Conservation (phyloP, 352 stramenopile species). For the Pythium brassicae region DNA sequence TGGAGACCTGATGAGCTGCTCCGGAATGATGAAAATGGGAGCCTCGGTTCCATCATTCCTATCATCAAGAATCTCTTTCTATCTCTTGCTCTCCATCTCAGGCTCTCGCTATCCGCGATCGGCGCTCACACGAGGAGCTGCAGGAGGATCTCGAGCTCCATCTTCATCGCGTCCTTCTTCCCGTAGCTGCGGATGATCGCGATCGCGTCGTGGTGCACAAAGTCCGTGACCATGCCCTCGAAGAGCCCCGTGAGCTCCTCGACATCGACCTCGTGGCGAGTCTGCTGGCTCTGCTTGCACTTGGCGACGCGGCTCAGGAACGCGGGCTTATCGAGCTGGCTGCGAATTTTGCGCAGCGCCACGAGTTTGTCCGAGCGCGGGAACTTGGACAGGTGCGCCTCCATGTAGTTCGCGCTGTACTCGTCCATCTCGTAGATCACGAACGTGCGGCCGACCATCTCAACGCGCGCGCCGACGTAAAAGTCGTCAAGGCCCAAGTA, state of each 20-base stretch:
- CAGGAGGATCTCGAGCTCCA: constrained; percentile 39
- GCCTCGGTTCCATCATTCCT: too few relatives aligned
- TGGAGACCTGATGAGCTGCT: too few relatives aligned
- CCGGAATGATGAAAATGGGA: too few relatives aligned
- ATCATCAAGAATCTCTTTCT: too few relatives aligned
- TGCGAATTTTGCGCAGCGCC: constrained; percentile 56
- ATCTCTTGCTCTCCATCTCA: neutral
- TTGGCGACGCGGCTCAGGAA: constrained; percentile 23
- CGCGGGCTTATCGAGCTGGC: constrained; percentile 28
- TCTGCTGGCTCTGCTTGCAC: constrained; percentile 25
- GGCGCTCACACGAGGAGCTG: constrained; percentile 34
- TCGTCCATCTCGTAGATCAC: constrained; percentile 83
- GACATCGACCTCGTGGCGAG: constrained; percentile 27
- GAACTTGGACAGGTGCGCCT: constrained; percentile 55
- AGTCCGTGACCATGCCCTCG: constrained; percentile 36
- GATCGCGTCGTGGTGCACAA: constrained; percentile 58
- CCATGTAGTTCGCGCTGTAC: constrained; percentile 84
- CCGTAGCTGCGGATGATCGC: constrained; percentile 67
- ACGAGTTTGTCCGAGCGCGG: constrained; percentile 57
- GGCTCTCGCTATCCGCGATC: too few relatives aligned
- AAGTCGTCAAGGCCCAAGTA: constrained; percentile 69
- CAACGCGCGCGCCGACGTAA: constrained; percentile 59
- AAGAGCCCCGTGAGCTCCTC: constrained; percentile 49
- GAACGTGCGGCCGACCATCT: constrained; percentile 66
- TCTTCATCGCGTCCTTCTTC: constrained; percentile 55